phyloP scores from a whole-genome alignment of 2,329 filamentous ascomycete species.

The Amauroascus niger region DNA sequence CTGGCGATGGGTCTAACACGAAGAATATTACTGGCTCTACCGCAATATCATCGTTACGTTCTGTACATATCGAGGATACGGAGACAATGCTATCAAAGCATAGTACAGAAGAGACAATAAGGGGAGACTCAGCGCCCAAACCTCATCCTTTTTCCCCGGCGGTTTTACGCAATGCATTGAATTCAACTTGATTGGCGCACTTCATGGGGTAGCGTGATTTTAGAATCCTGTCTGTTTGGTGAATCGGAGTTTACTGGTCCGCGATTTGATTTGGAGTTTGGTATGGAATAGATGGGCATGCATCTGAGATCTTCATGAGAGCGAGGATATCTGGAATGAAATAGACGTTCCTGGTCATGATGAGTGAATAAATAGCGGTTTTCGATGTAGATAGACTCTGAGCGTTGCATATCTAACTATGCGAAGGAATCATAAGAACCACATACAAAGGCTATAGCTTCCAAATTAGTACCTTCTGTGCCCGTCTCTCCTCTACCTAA shows the following conservation, averaged over 20 bases:
- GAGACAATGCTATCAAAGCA: background rate
- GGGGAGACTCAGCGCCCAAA: background rate
- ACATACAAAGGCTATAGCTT: too few relatives aligned
- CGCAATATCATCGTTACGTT: slow-evolving; percentile 13
- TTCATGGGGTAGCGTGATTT: background rate
- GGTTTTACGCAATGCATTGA: background rate
- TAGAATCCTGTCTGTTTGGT: background rate
- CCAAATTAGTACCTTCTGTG: too few relatives aligned
- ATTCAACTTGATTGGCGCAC: background rate
- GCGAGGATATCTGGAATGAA: background rate
- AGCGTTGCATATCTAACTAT: too few relatives aligned
- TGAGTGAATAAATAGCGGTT: background rate
- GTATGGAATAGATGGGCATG: background rate
- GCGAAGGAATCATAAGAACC: too few relatives aligned
- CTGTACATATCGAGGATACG: background rate
- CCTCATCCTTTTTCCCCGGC: background rate
- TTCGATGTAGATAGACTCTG: background rate
- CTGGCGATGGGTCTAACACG: background rate
- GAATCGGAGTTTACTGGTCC: background rate
- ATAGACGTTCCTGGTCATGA: background rate
- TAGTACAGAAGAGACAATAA: background rate
- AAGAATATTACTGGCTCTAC: slow-evolving; percentile 11
- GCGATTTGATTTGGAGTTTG: too few relatives aligned
- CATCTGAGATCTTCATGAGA: background rate
- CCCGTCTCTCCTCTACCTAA: too few relatives aligned